Base-by-base conservation (phyloP, 768 basidiomycete species). In the Panaeolus cyanescens region DNA sequence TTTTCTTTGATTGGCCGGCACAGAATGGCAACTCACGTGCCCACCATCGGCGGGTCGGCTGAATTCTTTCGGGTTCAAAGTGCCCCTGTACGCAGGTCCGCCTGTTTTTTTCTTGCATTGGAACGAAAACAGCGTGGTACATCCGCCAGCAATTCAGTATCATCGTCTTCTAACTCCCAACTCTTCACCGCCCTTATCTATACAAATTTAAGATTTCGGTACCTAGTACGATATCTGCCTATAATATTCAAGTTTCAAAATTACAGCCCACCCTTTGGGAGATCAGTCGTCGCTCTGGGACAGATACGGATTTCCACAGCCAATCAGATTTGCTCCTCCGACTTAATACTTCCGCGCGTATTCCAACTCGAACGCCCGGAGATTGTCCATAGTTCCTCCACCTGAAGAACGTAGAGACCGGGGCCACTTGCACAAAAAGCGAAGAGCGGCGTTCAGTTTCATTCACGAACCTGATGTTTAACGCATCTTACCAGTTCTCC, bases 161-260 rank as follows among this genome's bases (percentile, higher is more conserved):
- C 22, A 50, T 4, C 25, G n/a, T 4, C 22, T 50, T 50, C 45
- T 50, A 28, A 28, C 7, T 50, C 45, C 25, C 45, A 50, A 50
- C 22, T 28, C 12, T 15, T 8, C 10, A 28, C 45, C 45, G 45
- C 45, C 45, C 45, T 28, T 50, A 28, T 28, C 22, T 28, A 50
- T 25, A 50, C 45, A 50, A 15, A n/a, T 50, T 50, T 50, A 50
- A 50, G 45, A 50, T 50, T 42, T 50, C 45, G 25, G 45, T 50
- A 28, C 25, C 45, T 50, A 28, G 4, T 28, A 28, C 3, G 45
- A 22, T 50, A 50, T 50, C 45, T 50, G 30, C 45, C 45, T 50
- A 50, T 50, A 22, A 28, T 50, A 28, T 50, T 12, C 9, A 28
- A 15, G 45, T 50, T 50, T 28, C 25, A 50, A 28, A 50, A 25